These are phyloP conservation scores for Diplodia sapinea DNA, from an alignment of 2,329 filamentous ascomycete genomes.

Conservation along the genomic window DNA sequence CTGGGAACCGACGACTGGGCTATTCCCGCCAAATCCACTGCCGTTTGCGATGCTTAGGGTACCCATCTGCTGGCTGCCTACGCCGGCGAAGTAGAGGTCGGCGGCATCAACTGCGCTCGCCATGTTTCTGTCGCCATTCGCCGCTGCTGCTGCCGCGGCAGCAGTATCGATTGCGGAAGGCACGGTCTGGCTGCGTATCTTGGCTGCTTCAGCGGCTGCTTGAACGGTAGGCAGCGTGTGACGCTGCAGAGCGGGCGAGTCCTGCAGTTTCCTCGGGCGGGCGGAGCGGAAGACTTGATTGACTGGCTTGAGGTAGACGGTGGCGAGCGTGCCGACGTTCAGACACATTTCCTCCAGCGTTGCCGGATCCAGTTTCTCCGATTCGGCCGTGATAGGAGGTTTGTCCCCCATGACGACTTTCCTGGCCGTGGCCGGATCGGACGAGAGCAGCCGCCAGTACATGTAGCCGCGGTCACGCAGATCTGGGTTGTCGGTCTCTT, in stretches of 20 bases:
- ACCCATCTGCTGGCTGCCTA: slow-evolving; percentile 77
- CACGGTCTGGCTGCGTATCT: slow-evolving; percentile 36
- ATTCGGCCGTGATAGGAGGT: slow-evolving; percentile 93
- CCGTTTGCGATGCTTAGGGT: slow-evolving; percentile 69
- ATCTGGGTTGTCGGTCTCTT: slow-evolving; percentile 99
- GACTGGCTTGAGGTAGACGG: slow-evolving; percentile 96
- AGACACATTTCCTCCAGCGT: slow-evolving; percentile 98
- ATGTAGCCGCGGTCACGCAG: slow-evolving; percentile 95
- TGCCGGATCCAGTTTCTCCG: slow-evolving; percentile 86
- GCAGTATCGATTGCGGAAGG: slow-evolving; percentile 37
- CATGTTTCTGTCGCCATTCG: slow-evolving; percentile 59
- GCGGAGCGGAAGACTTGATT: slow-evolving; percentile 95
- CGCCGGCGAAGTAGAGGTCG: slow-evolving; percentile 84
- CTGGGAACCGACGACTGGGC: slow-evolving; percentile 43
- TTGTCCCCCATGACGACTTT: slow-evolving; percentile 96
- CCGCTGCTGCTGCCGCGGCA: background rate
- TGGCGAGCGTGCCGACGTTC: slow-evolving; percentile 93
- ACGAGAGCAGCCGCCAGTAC: slow-evolving; percentile 97
- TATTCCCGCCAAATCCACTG: slow-evolving; percentile 29
- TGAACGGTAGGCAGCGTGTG: slow-evolving; percentile 66
- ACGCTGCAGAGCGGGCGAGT: slow-evolving; percentile 85
- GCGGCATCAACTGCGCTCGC: slow-evolving; percentile 80
- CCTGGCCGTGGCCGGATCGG: slow-evolving; percentile 85
- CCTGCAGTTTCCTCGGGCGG: slow-evolving; percentile 75
- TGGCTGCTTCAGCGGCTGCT: slow-evolving; percentile 49